Base-by-base conservation (phyloP, 768 basidiomycete genomes). In the Amanita brunnescens region DNA sequence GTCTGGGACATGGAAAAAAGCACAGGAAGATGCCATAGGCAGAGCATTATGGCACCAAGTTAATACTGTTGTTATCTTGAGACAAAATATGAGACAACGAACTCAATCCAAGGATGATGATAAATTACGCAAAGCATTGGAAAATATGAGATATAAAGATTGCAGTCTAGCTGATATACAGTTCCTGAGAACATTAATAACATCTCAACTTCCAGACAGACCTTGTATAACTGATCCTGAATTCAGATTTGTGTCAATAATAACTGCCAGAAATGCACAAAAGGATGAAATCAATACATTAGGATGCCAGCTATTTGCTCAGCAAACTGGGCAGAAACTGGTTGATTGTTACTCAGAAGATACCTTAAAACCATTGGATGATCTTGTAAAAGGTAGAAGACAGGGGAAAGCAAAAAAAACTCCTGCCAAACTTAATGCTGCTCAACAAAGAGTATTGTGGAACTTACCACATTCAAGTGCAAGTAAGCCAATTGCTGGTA, bases 11-110 rank as follows among this genome's bases (percentile, higher is more conserved):
- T 44, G 43, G 8, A 24, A n/a, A 1, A 2, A 21, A 7, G 47
- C 58, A 10, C 62, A 69, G 47, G 53, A 64, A 35, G 37, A 30
- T 8, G 47, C 57, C 0, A 57, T 65, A 9, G 63, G 68, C 66
- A n/a, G n/a, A n/a, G n/a, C n/a, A n/a, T n/a, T n/a, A n/a, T n/a
- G n/a, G n/a, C n/a, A n/a, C n/a, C n/a, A 67, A 50, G 42, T 71
- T 18, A 67, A 63, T 10, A 65, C 61, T 8, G 67, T 68, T 16
- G 65, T 71, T 4, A 66, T 70, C 1, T 50, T 71, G 12, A 52
- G 55, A 18, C 14, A 68, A 47, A 71, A 70, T 51, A 68, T 68
- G 67, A 14, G 67, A 20, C 66, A 67, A 49, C 55, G 20, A 33
- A 46, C 16, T 6, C 55, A 61, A 52, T 47, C 58, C 2, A 18